Evolutionary conservation across 805 yeast species (phyloP).

Genomic region (Metschnikowia vanudenii): DNA sequence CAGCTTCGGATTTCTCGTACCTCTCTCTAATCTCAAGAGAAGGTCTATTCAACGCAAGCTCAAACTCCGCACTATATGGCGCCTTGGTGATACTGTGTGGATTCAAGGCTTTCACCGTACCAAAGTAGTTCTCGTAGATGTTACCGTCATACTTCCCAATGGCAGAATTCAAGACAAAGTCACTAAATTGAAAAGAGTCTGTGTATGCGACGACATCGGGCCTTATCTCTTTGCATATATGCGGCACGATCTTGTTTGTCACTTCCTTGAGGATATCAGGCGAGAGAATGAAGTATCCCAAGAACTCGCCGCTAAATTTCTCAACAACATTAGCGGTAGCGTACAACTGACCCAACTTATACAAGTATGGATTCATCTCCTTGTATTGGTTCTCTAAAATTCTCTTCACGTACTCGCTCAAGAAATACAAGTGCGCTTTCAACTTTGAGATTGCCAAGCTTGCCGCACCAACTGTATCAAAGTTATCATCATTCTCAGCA

Average conservation of each 20-base stretch:
- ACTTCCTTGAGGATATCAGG: constrained; percentile 18
- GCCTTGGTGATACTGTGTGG: constrained; percentile 21
- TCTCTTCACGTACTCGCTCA: constrained; percentile 15
- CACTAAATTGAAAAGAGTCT: constrained; percentile 22
- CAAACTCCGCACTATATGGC: constrained; percentile 22
- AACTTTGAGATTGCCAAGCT: constrained; percentile 21
- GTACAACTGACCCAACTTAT: constrained; percentile 20
- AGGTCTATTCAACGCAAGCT: constrained; percentile 18
- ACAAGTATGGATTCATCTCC: constrained; percentile 17
- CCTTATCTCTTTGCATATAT: constrained; percentile 19
- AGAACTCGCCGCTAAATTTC: constrained; percentile 21
- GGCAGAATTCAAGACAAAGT: constrained; percentile 20
- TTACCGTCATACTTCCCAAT: constrained; percentile 21
- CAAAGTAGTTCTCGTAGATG: constrained; percentile 23
- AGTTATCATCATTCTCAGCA: constrained; percentile 18
- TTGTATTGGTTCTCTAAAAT: constrained; percentile 12
- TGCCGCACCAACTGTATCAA: constrained; percentile 22
- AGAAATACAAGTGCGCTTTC: constrained; percentile 23
- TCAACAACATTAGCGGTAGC: constrained; percentile 20
- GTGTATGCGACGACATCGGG: constrained; percentile 21
- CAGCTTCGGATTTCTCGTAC: constrained; percentile 16
- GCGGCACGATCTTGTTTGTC: constrained; percentile 18
- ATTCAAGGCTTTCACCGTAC: constrained; percentile 20
- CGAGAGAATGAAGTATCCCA: constrained; percentile 17
- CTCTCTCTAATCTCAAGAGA: constrained; percentile 17